These are phyloP conservation scores for Phytophthora multivora DNA, from an alignment of 352 stramenopile genomes.

Conservation along the genomic window DNA sequence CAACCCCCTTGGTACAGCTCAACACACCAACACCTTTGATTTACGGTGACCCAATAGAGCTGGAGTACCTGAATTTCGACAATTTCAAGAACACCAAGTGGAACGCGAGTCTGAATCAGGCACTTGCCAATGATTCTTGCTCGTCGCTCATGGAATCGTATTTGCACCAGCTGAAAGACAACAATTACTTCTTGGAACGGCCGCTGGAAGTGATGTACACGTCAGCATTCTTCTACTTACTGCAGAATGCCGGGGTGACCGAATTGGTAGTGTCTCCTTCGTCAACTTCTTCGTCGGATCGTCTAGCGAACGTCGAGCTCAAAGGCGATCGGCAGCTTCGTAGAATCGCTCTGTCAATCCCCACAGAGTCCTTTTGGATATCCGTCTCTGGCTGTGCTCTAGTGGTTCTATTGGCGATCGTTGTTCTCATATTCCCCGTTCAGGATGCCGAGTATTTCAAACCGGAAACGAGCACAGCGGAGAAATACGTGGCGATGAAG, in stretches of 20 bases:
- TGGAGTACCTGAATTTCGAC: slow-evolving; percentile 33
- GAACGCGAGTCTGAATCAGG: slow-evolving; percentile 25
- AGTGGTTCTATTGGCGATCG: slow-evolving; percentile 23
- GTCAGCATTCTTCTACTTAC: slow-evolving; percentile 51
- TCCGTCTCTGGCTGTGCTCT: slow-evolving; percentile 30
- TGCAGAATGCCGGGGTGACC: slow-evolving; percentile 42
- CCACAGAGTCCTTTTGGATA: slow-evolving; percentile 33
- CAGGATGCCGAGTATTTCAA: slow-evolving; percentile 36
- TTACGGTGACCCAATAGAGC: slow-evolving; percentile 11
- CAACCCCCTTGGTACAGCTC: slow-evolving; percentile 49
- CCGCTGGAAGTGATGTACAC: slow-evolving; percentile 51
- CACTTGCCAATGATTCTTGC: slow-evolving; percentile 28
- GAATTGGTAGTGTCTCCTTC: slow-evolving; percentile 17
- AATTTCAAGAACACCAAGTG: slow-evolving; percentile 32
- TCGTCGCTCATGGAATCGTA: slow-evolving; percentile 56
- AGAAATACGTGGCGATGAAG: slow-evolving; percentile 34
- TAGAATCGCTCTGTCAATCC: slow-evolving; percentile 35
- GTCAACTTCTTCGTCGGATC: slow-evolving; percentile 16
- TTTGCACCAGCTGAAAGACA: slow-evolving; percentile 35
- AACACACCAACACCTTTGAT: slow-evolving; percentile 34
- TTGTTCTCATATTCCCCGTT: slow-evolving; percentile 34
- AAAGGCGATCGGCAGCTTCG: slow-evolving; percentile 43
- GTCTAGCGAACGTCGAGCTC: slow-evolving; percentile 33
- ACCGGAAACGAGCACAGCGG: slow-evolving; percentile 22
- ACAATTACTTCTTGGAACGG: slow-evolving; percentile 44